Evolutionary conservation across 1,284 basidiomycete genomes (phyloP), one percentile per base, ranked within the genome.

Genomic region (Cutaneotrichosporon sp.): DNA sequence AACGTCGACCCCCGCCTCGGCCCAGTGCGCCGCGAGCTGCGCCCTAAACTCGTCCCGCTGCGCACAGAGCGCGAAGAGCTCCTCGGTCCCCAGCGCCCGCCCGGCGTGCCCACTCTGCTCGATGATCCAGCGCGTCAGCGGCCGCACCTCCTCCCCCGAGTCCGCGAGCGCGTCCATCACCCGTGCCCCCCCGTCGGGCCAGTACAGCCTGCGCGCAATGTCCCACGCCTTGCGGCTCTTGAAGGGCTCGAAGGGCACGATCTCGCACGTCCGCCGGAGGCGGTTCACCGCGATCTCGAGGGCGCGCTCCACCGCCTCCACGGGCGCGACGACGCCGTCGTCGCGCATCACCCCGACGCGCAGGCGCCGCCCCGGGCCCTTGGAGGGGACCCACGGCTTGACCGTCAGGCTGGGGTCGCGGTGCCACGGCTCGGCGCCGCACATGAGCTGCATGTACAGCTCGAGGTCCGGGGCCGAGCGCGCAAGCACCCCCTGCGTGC

Each of bases 331-430:
- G 1, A 77, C 62, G 1, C 79, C 78, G 64, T 82, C 80, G 46
- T 80, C 69, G 62, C 73, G 69, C 69, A 81, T 74, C 24, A 81
- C 70, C 0, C 78, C 81, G 22, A 80, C 67, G 16, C 71, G 62
- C 0, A 73, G 70, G 54, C 69, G 72, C 22, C 36, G 46, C 27
- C 42, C 56, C 45, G 61, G 13, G 51, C 58, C 13, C 58, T 38
- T 18, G 59, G 18, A 27, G 3, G 33, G 20, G 10, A n/a, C 5
- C 52, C 45, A 54, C 22, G 31, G 51, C 60, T 54, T 34, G 45
- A 38, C 43, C 25, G 24, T n/a, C 7, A 50, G 42, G 6, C 27
- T 67, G 16, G 71, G 67, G 34, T 80, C 80, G 33, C 59, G 54
- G 16, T 71, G 51, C 73, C 77, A 79, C 4, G 78, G 73, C 56